Base-by-base conservation (phyloP, 2,329 filamentous ascomycete species). In the Cryphonectria japonica region DNA sequence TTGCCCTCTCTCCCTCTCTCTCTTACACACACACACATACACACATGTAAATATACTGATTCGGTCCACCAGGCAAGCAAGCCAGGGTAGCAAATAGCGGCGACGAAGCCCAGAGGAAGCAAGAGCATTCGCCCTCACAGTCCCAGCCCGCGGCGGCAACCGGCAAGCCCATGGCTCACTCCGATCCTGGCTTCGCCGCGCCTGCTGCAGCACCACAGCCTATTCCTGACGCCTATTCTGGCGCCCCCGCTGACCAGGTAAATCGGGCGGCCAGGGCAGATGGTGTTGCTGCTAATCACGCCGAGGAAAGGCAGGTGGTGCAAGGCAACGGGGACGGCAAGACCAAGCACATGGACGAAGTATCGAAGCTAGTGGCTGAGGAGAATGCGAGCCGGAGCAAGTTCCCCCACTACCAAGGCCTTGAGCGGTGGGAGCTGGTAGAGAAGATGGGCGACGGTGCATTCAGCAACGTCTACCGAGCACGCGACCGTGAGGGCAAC, bases 371-470 rank as follows among this genome's bases (percentile, higher is more conserved):
- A 57, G 90, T 99, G 1, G 93, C 94, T 70, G 96, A 98, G 79
- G 96, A 98, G 85, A 93, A 94, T 72, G 92, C 93, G 77, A 93
- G 85, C 82, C 93, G 91, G 80, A 90, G 90, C 79, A 97, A 95
- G 81, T 91, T 98, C 78, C 95, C 96, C 57, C 88, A 85, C 76
- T 97, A 97, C 77, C 93, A 93, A 0, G 93, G 93, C 52, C 84
- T 97, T 54, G 94, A 97, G 76, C 85, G 95, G 78, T 99, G 93
- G 91, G 89, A 92, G 68, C 85, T 98, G 46, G 71, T 96, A 67
- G 95, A 97, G 83, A 98, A 98, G 87, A 99, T 99, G 95, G 96
- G 96, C 75, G 96, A 98, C 76, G 96, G 96, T 73, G 96, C 96
- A 72, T 99, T 99, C 86, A 98, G 95, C 85, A 98, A 98, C 78